These are phyloP conservation scores for Talaromyces sp. DNA, from an alignment of 2,329 filamentous ascomycete species.

Conservation along the genomic window DNA sequence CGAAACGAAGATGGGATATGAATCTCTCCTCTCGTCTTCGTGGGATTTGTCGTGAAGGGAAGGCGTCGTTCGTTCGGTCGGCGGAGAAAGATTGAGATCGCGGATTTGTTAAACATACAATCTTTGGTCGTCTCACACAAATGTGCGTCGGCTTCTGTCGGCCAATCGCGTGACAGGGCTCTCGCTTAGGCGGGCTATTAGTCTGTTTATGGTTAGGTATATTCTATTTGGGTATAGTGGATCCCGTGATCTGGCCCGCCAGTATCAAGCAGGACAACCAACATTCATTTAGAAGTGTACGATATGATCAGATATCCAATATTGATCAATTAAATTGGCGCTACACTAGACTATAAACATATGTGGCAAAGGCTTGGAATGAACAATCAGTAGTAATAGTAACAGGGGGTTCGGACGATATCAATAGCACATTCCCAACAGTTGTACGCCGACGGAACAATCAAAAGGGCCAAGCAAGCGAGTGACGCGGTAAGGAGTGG, in stretches of 20 bases:
- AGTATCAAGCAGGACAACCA: not conserved
- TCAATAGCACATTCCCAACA: conserved; percentile 6
- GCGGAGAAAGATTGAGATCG: conserved; percentile 13
- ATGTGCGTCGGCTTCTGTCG: conserved; percentile 15
- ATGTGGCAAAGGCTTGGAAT: not conserved
- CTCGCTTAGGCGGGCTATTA: conserved; percentile 19
- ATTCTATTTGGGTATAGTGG: conserved; percentile 8
- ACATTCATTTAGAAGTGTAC: not conserved
- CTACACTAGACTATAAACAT: not conserved
- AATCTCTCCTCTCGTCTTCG: conserved; percentile 7
- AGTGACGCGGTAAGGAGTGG: conserved; percentile 3
- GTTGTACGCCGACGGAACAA: conserved; percentile 4
- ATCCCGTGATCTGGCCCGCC: conserved; percentile 16
- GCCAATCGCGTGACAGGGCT: conserved; percentile 17
- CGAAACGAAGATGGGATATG: conserved; percentile 8
- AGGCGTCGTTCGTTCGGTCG: conserved; percentile 14
- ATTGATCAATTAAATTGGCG: not conserved
- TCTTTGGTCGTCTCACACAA: conserved; percentile 10
- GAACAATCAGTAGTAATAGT: not conserved
- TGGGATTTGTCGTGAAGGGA: conserved; percentile 14
- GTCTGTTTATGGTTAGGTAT: not conserved
- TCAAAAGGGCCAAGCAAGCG: not conserved
- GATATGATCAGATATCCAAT: not conserved
- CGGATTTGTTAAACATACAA: conserved; percentile 12
- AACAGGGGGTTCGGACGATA: conserved; percentile 4